Base-by-base conservation (phyloP, 1,284 basidiomycete species). In the Cerioporus squamosus region DNA sequence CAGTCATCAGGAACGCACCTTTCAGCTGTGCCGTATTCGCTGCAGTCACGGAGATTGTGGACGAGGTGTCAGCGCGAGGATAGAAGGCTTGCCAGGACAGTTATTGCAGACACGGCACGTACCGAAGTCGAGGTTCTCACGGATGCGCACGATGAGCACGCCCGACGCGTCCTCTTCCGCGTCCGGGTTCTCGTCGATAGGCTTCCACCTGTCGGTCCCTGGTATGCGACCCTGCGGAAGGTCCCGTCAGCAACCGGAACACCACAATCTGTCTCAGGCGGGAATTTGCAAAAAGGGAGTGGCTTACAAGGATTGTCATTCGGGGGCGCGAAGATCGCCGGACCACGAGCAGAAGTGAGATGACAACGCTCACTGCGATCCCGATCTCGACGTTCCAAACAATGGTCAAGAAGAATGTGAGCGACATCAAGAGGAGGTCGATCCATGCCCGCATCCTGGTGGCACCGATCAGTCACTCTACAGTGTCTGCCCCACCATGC, bases 11-110 rank as follows among this genome's bases (percentile, higher is more conserved):
- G 6, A 36, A 55, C 64, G 15, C 62, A 85, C 85, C 85, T 78
- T 92, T 92, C n/a, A 96, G 76, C 66, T 95, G 93, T 33, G 92
- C 91, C 18, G 94, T 94, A 71, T 97, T 97, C 20, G 94, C 91
- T 91, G 54, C 47, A 46, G 44, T 59, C 39, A 20, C 31, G 48
- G 44, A 24, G 55, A 49, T 44, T 65, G 39, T 23, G 53, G 47
- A 46, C 24, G 26, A 42, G 20, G 54, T 48, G 22, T 38, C 38
- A 42, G 39, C 45, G 36, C 51, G 24, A 22, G 57, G 18, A 26
- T 43, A n/a, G 20, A 17, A 44, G n/a, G 20, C 29, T 2, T 10
- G 10, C 29, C 14, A n/a, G 9, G 6, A 42, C 6, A 17, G 20
- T n/a, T n/a, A n/a, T n/a, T n/a, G n/a, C n/a, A n/a, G n/a, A n/a